Evolutionary conservation across 495 filamentous ascomycete genomes (phyloP).

Genomic region (Penicillium simplicissimum): DNA sequence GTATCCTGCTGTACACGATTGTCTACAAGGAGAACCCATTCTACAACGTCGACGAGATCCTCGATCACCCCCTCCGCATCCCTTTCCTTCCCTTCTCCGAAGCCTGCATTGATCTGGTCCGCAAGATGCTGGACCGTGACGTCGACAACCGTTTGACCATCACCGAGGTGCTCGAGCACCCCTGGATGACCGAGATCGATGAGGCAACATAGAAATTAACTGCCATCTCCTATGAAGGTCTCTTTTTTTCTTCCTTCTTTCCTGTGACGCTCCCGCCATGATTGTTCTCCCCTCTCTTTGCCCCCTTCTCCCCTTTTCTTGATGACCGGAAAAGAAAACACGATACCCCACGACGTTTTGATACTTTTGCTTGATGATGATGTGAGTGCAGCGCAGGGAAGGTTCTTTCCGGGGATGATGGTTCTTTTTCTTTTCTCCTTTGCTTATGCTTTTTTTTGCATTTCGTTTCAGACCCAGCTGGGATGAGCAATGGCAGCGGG

Average conservation of each 20-base stretch:
- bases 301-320: not conserved
- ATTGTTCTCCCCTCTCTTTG: not conserved
- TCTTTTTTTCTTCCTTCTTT: not conserved
- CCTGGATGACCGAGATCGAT: constrained; percentile 57
- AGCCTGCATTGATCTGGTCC: constrained; percentile 84
- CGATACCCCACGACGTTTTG: constrained; percentile 38
- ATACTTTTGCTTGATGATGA: constrained; percentile 23
- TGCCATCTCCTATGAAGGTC: not conserved
- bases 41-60: constrained; percentile 98
- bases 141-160: constrained; percentile 80
- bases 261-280: not conserved
- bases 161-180: constrained; percentile 79
- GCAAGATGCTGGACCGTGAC: constrained; percentile 87
- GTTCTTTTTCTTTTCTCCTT: not conserved
- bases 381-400: constrained; percentile 5
- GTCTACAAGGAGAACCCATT: constrained; percentile 99
- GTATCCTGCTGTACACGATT: constrained; percentile 96
- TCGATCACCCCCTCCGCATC: constrained; percentile 91
- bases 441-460: not conserved
- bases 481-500: not conserved
- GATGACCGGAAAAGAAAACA: constrained; percentile 25
- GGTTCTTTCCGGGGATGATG: constrained; percentile 14
- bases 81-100: constrained; percentile 87
- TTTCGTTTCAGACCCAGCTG: not conserved
- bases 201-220: constrained; percentile 16